phyloP scores from a whole-genome alignment of 768 basidiomycete genomes.

The Trametes elegans region DNA sequence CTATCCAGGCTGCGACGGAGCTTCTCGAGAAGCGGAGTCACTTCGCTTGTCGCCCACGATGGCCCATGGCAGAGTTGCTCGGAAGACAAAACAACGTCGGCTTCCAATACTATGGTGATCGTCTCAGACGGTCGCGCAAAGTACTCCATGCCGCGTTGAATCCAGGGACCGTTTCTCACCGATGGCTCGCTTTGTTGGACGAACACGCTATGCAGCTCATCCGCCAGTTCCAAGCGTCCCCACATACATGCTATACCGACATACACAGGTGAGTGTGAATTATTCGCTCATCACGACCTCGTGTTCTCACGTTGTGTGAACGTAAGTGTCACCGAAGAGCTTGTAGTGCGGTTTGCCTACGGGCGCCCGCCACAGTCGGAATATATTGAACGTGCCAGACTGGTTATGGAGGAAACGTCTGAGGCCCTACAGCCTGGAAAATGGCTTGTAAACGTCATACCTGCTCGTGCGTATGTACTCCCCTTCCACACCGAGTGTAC shows the following conservation, averaged over 20 bases:
- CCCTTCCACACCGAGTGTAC: not conserved
- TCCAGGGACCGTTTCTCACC: not conserved
- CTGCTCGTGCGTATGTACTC: slow-evolving; percentile 4
- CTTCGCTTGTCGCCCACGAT: slow-evolving; percentile 18
- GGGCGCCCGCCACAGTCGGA: slow-evolving; percentile 38
- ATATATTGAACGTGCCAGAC: slow-evolving; percentile 38
- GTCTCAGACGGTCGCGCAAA: slow-evolving; percentile 12
- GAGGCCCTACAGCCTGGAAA: slow-evolving; percentile 36
- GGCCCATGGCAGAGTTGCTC: slow-evolving; percentile 22
- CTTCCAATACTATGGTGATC: slow-evolving; percentile 18
- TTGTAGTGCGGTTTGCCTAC: slow-evolving; percentile 28
- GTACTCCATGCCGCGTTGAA: slow-evolving; percentile 9
- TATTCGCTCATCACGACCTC: too few species aligned
- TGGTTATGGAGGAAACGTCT: slow-evolving; percentile 31
- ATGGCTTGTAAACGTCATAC: slow-evolving; percentile 41
- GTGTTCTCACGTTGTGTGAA: not conserved
- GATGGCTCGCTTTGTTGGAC: not conserved
- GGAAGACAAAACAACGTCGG: slow-evolving; percentile 21
- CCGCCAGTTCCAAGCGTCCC: slow-evolving; percentile 15
- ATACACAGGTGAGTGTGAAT: not conserved
- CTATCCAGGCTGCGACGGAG: slow-evolving; percentile 34
- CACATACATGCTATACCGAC: not conserved
- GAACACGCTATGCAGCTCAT: slow-evolving; percentile 30
- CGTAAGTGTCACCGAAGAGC: not conserved
- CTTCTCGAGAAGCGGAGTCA: slow-evolving; percentile 37